These are phyloP conservation scores for Torulaspora maleeae DNA, from an alignment of 805 yeast species.

Conservation along the genomic window DNA sequence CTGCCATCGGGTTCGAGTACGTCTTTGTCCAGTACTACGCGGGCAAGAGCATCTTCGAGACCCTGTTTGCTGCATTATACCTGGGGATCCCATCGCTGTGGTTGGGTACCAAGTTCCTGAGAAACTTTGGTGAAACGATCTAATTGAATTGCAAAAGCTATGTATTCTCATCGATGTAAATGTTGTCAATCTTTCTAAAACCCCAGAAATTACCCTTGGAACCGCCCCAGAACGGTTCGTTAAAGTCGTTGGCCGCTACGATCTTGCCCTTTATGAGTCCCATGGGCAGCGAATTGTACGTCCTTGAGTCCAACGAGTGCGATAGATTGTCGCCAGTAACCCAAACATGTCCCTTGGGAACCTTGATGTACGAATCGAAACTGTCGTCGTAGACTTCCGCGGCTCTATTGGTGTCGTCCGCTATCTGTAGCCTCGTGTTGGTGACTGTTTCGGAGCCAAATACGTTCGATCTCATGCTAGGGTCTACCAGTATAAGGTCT, in stretches of 20 bases:
- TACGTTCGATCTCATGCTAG: conserved; percentile 51
- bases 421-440: background rate
- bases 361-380: conserved; percentile 52
- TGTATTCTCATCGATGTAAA: conserved; percentile 39
- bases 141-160: background rate
- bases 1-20: conserved; percentile 32
- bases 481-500: conserved; percentile 76
- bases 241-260: conserved; percentile 60
- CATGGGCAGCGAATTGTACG: conserved; percentile 86
- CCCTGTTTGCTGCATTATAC: conserved; percentile 30
- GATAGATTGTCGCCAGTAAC: conserved; percentile 91
- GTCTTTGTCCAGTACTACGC: conserved; percentile 30
- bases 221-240: conserved; percentile 42
- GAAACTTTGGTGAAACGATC: conserved; percentile 34
- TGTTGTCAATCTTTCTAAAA: conserved; percentile 53
- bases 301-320: conserved; percentile 82
- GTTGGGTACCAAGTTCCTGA: conserved; percentile 63
- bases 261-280: conserved; percentile 85
- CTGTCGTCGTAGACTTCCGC: conserved; percentile 20
- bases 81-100: conserved; percentile 52
- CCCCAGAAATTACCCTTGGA: conserved; percentile 42
- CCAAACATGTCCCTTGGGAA: conserved; percentile 96
- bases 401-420: background rate
- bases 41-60: conserved; percentile 33
- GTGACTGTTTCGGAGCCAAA: conserved; percentile 14